Conservation (phyloP, 768 basidiomycete species). For the button mushroom (Agaricus bisporus) region DNA sequence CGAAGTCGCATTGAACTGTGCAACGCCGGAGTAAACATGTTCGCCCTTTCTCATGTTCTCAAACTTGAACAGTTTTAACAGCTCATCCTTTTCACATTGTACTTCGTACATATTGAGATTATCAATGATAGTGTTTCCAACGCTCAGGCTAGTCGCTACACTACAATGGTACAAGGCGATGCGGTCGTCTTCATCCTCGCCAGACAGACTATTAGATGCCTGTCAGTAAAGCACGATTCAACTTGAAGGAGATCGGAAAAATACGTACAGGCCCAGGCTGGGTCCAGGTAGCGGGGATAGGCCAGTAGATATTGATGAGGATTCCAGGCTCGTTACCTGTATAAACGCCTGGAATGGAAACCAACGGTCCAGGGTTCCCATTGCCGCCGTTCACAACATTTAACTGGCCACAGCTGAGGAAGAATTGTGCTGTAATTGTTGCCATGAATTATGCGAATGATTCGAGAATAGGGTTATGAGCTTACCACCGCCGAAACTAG, state of each 20-base stretch:
- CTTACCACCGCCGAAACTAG: constrained; percentile 27
- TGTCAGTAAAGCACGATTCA: neutral
- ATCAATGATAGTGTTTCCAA: too few species aligned
- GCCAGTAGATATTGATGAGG: constrained; percentile 18
- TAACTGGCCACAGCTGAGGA: constrained; percentile 31
- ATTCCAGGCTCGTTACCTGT: constrained; percentile 18
- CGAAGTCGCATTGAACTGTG: too few species aligned
- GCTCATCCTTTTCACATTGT: too few species aligned
- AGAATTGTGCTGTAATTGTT: constrained; percentile 21
- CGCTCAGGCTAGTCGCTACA: too few species aligned
- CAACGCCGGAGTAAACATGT: too few species aligned
- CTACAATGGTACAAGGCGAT: too few species aligned
- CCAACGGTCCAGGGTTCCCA: constrained; percentile 19
- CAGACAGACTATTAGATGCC: too few species aligned
- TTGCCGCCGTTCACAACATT: constrained; percentile 27
- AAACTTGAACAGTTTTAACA: too few species aligned
- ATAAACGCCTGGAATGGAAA: constrained; percentile 24
- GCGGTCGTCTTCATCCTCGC: too few species aligned
- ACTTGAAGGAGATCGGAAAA: neutral
- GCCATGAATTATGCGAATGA: neutral
- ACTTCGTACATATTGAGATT: too few species aligned
- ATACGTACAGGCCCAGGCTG: constrained; percentile 16
- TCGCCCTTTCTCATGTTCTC: too few species aligned
- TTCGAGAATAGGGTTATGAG: neutral
- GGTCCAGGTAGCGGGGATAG: constrained; percentile 13